Percentiles rank a stretch among this genome's conserved stretches.
Evolutionary conservation across 495 filamentous ascomycete species (phyloP).

Genomic region (Aspergillus steynii): DNA sequence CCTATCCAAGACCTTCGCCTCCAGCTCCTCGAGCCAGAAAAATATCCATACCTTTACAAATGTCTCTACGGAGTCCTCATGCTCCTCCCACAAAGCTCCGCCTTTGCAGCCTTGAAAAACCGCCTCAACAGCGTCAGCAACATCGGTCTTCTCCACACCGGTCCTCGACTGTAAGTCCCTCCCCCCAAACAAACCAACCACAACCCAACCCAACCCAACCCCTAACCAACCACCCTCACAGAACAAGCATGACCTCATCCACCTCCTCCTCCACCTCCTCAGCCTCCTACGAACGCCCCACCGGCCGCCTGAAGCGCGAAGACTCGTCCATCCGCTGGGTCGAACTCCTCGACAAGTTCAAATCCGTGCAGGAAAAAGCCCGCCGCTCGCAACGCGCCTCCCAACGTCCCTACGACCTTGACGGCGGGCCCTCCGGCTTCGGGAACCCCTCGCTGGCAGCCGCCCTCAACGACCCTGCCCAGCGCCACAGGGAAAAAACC

Average conservation of each 20-base stretch:
- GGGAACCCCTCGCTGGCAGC: constrained; percentile 30
- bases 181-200: not conserved
- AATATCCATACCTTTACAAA: constrained; percentile 95
- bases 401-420: constrained; percentile 34
- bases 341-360: constrained; percentile 96
- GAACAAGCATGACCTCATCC: constrained; percentile 5
- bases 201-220: not conserved
- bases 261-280: constrained; percentile 15
- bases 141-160: constrained; percentile 90
- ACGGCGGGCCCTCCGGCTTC: constrained; percentile 20
- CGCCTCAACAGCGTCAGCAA: constrained; percentile 94
- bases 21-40: constrained; percentile 96
- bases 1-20: constrained; percentile 76
- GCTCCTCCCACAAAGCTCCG: constrained; percentile 95
- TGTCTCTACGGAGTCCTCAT: constrained; percentile 97
- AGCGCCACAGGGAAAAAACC: constrained; percentile 43
- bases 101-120: constrained; percentile 96
- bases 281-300: constrained; percentile 61
- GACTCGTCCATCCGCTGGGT: constrained; percentile 86
- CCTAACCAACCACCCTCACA: not conserved
- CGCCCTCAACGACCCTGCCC: constrained; percentile 35
- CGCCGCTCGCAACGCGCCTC: constrained; percentile 50
- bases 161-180: constrained; percentile 74
- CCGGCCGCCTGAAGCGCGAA: constrained; percentile 73
- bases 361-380: constrained; percentile 80